Base-by-base conservation (phyloP, 768 basidiomycete species). In the Termitomyces sp. region DNA sequence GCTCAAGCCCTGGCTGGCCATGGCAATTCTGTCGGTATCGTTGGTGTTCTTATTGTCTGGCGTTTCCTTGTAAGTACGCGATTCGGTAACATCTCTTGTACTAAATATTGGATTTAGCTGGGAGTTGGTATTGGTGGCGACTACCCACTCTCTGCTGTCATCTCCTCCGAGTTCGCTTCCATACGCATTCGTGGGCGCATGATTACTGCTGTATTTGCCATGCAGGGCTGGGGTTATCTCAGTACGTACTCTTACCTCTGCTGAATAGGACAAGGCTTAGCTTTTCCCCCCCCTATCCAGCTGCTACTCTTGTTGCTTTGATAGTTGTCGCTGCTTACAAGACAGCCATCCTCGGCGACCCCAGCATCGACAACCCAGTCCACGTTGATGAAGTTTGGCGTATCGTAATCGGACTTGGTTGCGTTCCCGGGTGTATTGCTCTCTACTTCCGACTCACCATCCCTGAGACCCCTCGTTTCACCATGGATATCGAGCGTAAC, bases 391-490 rank as follows among this genome's bases (percentile, higher is more conserved):
- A 77, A 65, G 79, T 83, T 66, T 94, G 93, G 93, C 87, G 93
- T 64, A 72, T 94, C 49, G 79, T 95, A 65, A 92, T 96, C 68
- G 93, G 93, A 64, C 75, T 94, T 41, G 93, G 93, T 43, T 89
- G 86, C 54, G 75, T 96, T 47, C 93, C 93, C 37, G 93, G 83
- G 54, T 78, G 77, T 40, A 66, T 93, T 55, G 92, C 91, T n/a
- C 83, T 94, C 50, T 94, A 93, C 76, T 94, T 91, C 85, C 90
- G 93, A 67, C 80, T 94, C 35, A 94, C 92, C 26, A 94, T 95
- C 65, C 91, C 92, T 3, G 92, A 94, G 70, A 94, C 92, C 0
- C 93, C 93, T 28, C 90, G 93, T 61, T 82, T 80, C 70, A 96
- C 93, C 55, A 94, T 94, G 88, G 93, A 95, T 75, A 82, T 95